Evolutionary conservation across 345 rosid species (phyloP).

Genomic region (Populus ilicifolia): DNA sequence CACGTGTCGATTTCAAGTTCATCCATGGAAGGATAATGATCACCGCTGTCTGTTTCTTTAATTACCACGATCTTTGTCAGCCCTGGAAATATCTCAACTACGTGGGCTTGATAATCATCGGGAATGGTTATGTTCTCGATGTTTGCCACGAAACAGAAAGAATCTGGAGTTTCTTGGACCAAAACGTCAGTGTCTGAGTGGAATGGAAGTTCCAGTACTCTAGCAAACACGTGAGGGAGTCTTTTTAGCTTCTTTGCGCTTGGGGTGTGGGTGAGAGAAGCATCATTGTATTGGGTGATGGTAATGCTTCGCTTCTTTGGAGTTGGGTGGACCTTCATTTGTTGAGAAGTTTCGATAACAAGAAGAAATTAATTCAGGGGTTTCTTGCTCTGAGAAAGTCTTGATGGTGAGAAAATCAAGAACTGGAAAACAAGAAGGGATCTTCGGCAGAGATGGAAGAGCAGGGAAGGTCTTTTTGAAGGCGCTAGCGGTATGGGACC

Average conservation of each 20-base stretch:
- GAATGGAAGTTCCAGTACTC: slow-evolving; percentile 27
- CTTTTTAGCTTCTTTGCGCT: slow-evolving; percentile 12
- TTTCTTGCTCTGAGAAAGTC: no score
- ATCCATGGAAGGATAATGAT: not conserved
- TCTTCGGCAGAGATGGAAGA: no score
- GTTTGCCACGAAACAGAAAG: slow-evolving; percentile 11
- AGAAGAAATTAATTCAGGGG: not conserved
- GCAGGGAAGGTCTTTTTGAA: no score
- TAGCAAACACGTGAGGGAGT: slow-evolving; percentile 23
- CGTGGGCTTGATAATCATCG: not conserved
- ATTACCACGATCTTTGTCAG: slow-evolving; percentile 17
- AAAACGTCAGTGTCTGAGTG: slow-evolving; percentile 15
- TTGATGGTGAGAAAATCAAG: no score
- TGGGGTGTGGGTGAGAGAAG: not conserved
- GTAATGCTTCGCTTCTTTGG: not conserved
- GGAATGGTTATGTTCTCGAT: not conserved
- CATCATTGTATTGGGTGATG: not conserved
- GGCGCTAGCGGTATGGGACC: no score
- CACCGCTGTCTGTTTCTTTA: not conserved
- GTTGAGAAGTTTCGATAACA: not conserved
- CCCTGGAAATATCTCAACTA: slow-evolving; percentile 17
- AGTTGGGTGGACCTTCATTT: slow-evolving; percentile 9
- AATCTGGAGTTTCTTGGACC: slow-evolving; percentile 17
- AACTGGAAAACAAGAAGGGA: no score
- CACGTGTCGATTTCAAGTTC: not conserved